Conservation (phyloP, 306 rosid genomes). For the Gleditsia sinensis region DNA sequence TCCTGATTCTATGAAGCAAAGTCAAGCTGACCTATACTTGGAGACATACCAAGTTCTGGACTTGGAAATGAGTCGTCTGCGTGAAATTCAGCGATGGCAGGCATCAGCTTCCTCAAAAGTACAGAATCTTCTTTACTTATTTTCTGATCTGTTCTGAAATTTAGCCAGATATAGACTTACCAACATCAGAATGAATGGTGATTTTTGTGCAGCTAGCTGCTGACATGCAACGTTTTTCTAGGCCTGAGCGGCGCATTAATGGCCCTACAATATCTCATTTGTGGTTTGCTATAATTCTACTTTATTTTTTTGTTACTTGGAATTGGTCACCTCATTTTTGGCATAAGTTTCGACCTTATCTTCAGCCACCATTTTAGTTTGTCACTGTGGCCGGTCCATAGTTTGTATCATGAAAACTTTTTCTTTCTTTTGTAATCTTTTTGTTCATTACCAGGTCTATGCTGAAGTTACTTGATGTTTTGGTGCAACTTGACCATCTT, state of each 20-base stretch:
- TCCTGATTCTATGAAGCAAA: slow-evolving; percentile 99
- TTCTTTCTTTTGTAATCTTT: slow-evolving; percentile 20
- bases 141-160: slow-evolving; percentile 11
- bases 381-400: neutral
- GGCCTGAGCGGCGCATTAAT: slow-evolving; percentile 97
- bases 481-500: slow-evolving; percentile 98
- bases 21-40: slow-evolving; percentile 94
- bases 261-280: slow-evolving; percentile 96
- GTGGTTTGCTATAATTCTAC: slow-evolving; percentile 58
- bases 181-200: slow-evolving; percentile 16
- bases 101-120: slow-evolving; percentile 94
- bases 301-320: neutral
- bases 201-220: slow-evolving; percentile 80
- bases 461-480: slow-evolving; percentile 91
- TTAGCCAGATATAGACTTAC: slow-evolving; percentile 23
- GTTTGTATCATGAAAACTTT: neutral
- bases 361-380: neutral
- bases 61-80: slow-evolving; percentile 98
- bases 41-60: slow-evolving; percentile 98
- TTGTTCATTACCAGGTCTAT: slow-evolving; percentile 72
- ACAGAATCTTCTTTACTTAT: slow-evolving; percentile 12
- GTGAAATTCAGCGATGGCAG: slow-evolving; percentile 98
- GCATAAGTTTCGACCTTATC: slow-evolving; percentile 4
- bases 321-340: slow-evolving; percentile 15
- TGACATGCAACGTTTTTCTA: slow-evolving; percentile 98